phyloP scores from a whole-genome alignment of 2,329 filamentous ascomycete genomes.

The Ophiostoma ulmi region DNA sequence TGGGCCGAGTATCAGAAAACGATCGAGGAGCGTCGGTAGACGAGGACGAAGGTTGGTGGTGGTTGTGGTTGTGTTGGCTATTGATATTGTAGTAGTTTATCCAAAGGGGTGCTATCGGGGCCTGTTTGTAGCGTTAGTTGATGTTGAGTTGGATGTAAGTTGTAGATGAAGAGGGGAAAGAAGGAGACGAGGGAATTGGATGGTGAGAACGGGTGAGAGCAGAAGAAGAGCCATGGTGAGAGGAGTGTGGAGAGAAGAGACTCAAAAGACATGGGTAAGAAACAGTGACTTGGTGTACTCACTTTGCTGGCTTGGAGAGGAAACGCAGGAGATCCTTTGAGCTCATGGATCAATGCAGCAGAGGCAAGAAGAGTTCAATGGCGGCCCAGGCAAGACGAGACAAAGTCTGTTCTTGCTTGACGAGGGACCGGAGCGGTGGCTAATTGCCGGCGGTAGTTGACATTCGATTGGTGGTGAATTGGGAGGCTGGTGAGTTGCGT shows the following conservation, averaged over 20 bases:
- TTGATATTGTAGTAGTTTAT: background rate
- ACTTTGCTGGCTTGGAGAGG: slow-evolving; percentile 93
- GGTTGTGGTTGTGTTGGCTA: slow-evolving; percentile 31
- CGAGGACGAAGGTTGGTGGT: slow-evolving; percentile 28
- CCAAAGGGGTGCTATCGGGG: slow-evolving; percentile 54
- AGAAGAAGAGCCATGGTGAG: background rate
- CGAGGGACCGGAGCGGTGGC: slow-evolving; percentile 8
- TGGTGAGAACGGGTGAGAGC: slow-evolving; percentile 12
- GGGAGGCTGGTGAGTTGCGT: background rate
- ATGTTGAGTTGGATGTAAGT: background rate
- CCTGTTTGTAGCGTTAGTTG: slow-evolving; percentile 35
- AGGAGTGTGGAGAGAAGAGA: background rate
- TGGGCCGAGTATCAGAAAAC: slow-evolving; percentile 48
- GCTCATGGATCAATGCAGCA: slow-evolving; percentile 68
- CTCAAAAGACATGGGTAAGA: background rate
- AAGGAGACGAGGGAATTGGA: background rate
- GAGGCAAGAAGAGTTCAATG: slow-evolving; percentile 1
- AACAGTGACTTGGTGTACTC: slow-evolving; percentile 38
- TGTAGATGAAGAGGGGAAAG: background rate
- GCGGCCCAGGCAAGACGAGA: slow-evolving; percentile 13
- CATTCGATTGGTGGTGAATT: slow-evolving; percentile 1
- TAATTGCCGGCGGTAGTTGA: slow-evolving; percentile 14
- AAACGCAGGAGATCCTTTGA: slow-evolving; percentile 85
- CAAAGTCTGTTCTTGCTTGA: slow-evolving; percentile 13
- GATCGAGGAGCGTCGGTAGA: slow-evolving; percentile 53